A percentile compares a stretch with the other conserved stretches of the same genome.
Evolutionary conservation across 805 yeast genomes (phyloP).

Genomic region (Candida pini): DNA sequence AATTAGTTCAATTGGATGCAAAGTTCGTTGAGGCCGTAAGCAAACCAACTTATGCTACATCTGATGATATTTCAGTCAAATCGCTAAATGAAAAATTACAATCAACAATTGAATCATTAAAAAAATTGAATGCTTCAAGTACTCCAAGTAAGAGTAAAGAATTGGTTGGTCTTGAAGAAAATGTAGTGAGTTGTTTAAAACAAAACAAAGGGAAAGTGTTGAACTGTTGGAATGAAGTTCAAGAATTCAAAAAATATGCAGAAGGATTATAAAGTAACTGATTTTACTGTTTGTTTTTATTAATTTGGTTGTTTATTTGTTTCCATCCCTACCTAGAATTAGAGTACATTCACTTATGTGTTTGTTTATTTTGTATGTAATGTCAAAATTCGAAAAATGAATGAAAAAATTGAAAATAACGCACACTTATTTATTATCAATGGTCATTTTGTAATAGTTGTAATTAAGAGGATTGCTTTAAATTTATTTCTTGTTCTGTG

Average conservation of each 20-base stretch:
- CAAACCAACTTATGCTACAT: constrained; percentile 28
- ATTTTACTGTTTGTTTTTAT: background rate
- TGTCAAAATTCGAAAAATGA: background rate
- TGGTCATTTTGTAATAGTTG: background rate
- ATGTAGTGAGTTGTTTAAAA: constrained; percentile 55
- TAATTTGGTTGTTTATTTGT: background rate
- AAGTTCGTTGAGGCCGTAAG: constrained; percentile 40
- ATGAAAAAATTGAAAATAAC: background rate
- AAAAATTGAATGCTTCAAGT: constrained; percentile 23
- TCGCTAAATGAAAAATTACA: constrained; percentile 29
- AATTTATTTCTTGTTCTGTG: background rate
- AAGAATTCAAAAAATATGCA: constrained; percentile 58
- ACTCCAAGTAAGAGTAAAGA: constrained; percentile 32
- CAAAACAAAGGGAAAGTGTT: constrained; percentile 60
- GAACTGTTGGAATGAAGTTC: constrained; percentile 80
- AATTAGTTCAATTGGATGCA: constrained; percentile 45
- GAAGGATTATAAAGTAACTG: constrained; percentile 7
- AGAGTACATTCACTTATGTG: background rate
- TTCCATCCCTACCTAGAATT: constrained; percentile 1
- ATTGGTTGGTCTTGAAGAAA: constrained; percentile 39
- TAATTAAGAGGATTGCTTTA: no score
- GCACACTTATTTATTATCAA: background rate
- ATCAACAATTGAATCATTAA: constrained; percentile 29
- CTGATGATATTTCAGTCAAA: constrained; percentile 15
- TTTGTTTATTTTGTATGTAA: no score